A percentile compares a stretch with the other conserved stretches of the same genome.
Evolutionary conservation across 1,139 yeast species (phyloP).

Genomic region (Geotrichum bryndzae): DNA sequence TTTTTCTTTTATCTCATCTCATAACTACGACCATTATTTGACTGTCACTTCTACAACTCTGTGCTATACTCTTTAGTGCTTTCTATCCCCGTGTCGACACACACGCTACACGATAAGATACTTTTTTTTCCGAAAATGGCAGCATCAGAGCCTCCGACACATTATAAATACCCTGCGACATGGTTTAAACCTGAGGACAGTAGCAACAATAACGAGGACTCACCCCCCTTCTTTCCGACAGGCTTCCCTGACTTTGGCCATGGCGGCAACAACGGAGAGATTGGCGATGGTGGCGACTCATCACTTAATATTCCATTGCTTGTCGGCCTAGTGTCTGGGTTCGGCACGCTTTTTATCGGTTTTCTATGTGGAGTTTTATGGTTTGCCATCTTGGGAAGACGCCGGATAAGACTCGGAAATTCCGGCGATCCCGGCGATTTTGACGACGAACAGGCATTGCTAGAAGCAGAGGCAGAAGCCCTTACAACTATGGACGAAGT

Average conservation of each 20-base stretch:
- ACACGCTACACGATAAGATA: background rate
- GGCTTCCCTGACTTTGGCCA: background rate
- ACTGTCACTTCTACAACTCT: background rate
- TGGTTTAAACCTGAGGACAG: background rate
- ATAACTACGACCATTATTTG: background rate
- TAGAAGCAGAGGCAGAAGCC: conserved; percentile 65
- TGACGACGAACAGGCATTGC: conserved; percentile 59
- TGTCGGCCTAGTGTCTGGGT: conserved; percentile 36
- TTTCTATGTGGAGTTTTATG: conserved; percentile 33
- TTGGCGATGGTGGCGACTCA: conserved; percentile 1
- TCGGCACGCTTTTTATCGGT: conserved; percentile 33
- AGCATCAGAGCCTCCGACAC: background rate
- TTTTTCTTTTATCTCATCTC: background rate
- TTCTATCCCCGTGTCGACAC: background rate
- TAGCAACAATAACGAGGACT: background rate
- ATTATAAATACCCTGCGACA: background rate
- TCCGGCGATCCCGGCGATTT: conserved; percentile 48
- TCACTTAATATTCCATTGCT: conserved; percentile 31
- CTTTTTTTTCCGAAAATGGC: background rate
- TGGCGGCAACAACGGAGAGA: background rate
- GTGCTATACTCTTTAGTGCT: background rate
- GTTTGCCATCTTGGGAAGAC: conserved; percentile 32
- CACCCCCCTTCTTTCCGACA: background rate
- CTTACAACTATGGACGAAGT: conserved; percentile 56
- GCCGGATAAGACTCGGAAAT: conserved; percentile 36